These are phyloP conservation scores for Russula sp. DNA, from an alignment of 768 basidiomycete genomes.

Conservation along the genomic window DNA sequence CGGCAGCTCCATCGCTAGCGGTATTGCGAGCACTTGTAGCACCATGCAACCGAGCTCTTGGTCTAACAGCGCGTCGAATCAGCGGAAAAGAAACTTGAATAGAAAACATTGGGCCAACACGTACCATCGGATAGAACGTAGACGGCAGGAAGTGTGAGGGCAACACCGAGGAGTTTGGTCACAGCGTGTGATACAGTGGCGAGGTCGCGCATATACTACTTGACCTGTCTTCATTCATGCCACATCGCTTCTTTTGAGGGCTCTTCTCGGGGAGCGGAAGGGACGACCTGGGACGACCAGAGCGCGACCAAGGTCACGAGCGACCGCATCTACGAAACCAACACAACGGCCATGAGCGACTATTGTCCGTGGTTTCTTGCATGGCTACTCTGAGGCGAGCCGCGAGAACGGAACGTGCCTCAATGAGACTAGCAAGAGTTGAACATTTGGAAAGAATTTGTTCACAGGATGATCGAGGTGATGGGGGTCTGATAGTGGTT, in stretches of 20 bases:
- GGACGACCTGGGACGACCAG: slow-evolving; percentile 35
- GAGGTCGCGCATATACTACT: slow-evolving; percentile 68
- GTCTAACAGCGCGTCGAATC: slow-evolving; percentile 36
- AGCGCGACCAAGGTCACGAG: slow-evolving; percentile 63
- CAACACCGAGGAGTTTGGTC: slow-evolving; percentile 54
- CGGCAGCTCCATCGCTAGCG: slow-evolving; percentile 59
- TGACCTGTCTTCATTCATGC: slow-evolving; percentile 76
- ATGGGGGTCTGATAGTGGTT: slow-evolving; percentile 53
- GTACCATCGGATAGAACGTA: slow-evolving; percentile 58
- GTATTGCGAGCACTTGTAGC: slow-evolving; percentile 62
- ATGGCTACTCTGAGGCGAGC: slow-evolving; percentile 52
- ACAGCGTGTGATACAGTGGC: slow-evolving; percentile 68
- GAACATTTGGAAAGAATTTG: slow-evolving; percentile 47
- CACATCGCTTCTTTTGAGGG: slow-evolving; percentile 55
- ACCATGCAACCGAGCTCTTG: slow-evolving; percentile 54
- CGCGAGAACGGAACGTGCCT: slow-evolving; percentile 67
- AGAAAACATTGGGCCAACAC: slow-evolving; percentile 26
- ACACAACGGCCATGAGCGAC: slow-evolving; percentile 59
- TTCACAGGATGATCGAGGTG: slow-evolving; percentile 65
- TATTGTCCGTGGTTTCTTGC: slow-evolving; percentile 42
- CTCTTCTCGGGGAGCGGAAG: slow-evolving; percentile 68
- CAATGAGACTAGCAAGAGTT: slow-evolving; percentile 54
- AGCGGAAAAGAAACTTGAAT: neutral
- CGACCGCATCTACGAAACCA: slow-evolving; percentile 50
- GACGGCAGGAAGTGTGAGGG: slow-evolving; percentile 56